Base-by-base conservation (phyloP, 306 rosid genomes). In the Cicer chorassanicum region DNA sequence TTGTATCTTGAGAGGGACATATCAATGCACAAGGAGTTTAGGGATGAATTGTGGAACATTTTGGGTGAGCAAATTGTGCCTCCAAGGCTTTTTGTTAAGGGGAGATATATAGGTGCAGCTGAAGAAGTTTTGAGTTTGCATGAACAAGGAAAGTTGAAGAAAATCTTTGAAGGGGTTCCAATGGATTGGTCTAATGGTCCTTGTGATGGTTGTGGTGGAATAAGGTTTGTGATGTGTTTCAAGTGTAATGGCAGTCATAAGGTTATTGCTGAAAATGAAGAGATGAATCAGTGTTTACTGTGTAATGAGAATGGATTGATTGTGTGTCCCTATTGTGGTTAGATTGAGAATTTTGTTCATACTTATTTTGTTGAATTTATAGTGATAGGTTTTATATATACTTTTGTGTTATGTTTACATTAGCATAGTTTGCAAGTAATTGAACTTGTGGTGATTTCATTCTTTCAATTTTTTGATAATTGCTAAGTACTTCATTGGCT, bases 301-400 rank as follows among this genome's bases (percentile, higher is more conserved):
- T 94, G 99, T 53, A 94, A 92, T 79, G 99, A 94, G 67, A 94
- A 94, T 78, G 97, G 99, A 5, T 82, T 94, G 82, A 89, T 90
- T 48, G 5, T 90, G 3, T 94, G 99, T 63, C 92, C 96, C 8
- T 63, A 77, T 73, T 94, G 99, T 76, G 79, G 90, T 79, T 90
- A 87, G 81, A 55, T 60, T 21, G 57, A 73, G 34, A 72, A 57
- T 13, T 7, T 41, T 65, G 54, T 70, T 70, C 29, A 53, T 66
- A 48, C 21, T 80, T 39, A 7, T 38, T 54, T 54, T 62, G 51
- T 18, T 70, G n/a, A 18, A 66, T 46, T 67, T 18, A 48, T 6
- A 11, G 50, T 56, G 9, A 24, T 65, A 21, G 65, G 34, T 24
- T 24, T 24, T 40, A 51, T 49, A 40, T 41, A 48, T 61, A 62